Evolutionary conservation across 1,284 basidiomycete genomes (phyloP), one percentile per base, ranked within the genome.

Genomic region (Fomitopsis palustris): DNA sequence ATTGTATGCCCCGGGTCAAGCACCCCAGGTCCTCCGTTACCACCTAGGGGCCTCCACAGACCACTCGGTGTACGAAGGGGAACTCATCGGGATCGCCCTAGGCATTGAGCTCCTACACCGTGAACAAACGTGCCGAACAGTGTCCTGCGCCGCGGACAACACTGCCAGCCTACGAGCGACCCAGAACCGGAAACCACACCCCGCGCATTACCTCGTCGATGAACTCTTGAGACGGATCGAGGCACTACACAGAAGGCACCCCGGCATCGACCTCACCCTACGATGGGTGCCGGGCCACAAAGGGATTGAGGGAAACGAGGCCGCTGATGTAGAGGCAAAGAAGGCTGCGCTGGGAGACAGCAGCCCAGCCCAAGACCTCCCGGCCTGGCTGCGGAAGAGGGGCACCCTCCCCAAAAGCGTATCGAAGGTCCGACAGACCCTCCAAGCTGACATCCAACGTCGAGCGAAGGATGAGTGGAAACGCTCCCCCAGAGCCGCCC

Each of bases 11-110:
- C 42, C 21, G 21, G 42, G 42, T 3, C 4, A 23, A 5, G 42
- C 16, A 1, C 45, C 56, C 14, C 19, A 47, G 25, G 43, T 60
- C 0, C 61, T 71, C 0, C 56, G 53, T 0, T 64, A 61, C 47
- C 56, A 70, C 56, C 66, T 75, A 0, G 73, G 73, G 0, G 41
- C 55, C 0, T 49, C 55, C 1, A 57, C 31, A 1, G 21, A 65
- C 12, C 72, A 75, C 64, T 72, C 70, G 0, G 69, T 72, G 2
- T 72, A 69, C 58, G 71, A 77, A 54, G 72, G 65, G 0, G 69
- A 76, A 62, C 47, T 63, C 0, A 63, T 72, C 0, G 73, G 70
- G 2, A 53, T 69, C 0, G 54, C 66, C 0, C 57, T 64, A 2
- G 62, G 54, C 1, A 23, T 60, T 16, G 54, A 59, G n/a, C 60